phyloP scores from a whole-genome alignment of 345 rosid genomes.

The Salix brachista region DNA sequence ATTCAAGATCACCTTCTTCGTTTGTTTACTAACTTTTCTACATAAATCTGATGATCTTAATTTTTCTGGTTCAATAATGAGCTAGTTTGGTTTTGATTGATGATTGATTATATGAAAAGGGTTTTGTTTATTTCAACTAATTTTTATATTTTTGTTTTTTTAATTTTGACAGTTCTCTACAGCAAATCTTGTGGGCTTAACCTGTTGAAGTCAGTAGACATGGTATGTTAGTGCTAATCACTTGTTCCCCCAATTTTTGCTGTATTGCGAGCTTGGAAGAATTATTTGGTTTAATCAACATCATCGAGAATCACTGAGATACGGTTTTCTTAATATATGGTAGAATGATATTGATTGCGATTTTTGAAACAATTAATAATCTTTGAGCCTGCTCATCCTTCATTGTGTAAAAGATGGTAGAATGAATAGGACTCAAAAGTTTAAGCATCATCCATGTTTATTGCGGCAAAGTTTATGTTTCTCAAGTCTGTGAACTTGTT shows the following conservation, averaged over 20 bases:
- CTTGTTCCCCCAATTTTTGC: conserved; percentile 1
- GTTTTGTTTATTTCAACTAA: background rate
- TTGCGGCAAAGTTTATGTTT: background rate
- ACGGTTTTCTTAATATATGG: too few species aligned
- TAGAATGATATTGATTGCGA: too few species aligned
- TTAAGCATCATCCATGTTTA: background rate
- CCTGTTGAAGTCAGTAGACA: background rate
- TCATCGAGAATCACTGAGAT: background rate
- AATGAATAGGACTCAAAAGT: background rate
- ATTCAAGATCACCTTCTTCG: background rate
- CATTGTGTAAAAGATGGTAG: too few species aligned
- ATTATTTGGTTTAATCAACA: background rate
- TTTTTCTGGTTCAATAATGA: background rate
- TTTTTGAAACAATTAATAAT: background rate
- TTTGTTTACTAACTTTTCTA: background rate
- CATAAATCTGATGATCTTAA: background rate
- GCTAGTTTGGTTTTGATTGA: background rate
- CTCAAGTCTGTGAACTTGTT: background rate
- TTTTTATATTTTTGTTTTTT: background rate
- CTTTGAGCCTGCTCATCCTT: too few species aligned
- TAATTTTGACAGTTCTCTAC: background rate
- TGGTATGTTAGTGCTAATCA: conserved; percentile 10
- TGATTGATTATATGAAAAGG: conserved; percentile 5
- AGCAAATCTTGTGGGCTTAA: background rate
- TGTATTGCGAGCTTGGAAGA: background rate